Evolutionary conservation across 768 basidiomycete species (phyloP).

Genomic region (Leccinellum rugosiceps): DNA sequence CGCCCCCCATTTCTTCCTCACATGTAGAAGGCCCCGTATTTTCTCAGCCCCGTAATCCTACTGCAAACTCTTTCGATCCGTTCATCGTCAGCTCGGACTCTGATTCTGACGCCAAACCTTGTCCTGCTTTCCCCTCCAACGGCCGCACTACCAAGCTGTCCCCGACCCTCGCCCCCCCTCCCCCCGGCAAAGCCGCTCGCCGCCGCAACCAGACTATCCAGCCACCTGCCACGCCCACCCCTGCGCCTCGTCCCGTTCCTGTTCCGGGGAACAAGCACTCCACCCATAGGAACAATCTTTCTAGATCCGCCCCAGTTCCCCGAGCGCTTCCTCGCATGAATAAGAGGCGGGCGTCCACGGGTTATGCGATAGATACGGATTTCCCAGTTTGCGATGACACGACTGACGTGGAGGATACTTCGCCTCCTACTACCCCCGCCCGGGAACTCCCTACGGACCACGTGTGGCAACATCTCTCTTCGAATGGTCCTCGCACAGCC

Average conservation of each 20-base stretch:
- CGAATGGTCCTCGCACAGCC: constrained; percentile 49
- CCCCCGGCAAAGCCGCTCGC: constrained; percentile 55
- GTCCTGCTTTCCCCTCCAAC: constrained; percentile 31
- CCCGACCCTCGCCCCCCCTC: constrained; percentile 45
- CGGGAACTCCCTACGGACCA: constrained; percentile 35
- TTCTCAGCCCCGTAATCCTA: constrained; percentile 29
- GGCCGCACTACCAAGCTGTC: constrained; percentile 22
- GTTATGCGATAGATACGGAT: constrained; percentile 23
- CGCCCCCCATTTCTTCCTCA: constrained; percentile 58
- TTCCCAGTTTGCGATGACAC: constrained; percentile 78
- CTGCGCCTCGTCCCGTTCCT: constrained; percentile 43
- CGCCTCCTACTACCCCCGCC: constrained; percentile 53
- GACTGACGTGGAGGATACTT: constrained; percentile 45
- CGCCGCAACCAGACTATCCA: constrained; percentile 46
- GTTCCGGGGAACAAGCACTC: constrained; percentile 38
- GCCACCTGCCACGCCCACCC: constrained; percentile 35
- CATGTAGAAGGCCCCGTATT: constrained; percentile 58
- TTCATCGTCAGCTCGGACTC: constrained; percentile 48
- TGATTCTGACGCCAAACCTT: constrained; percentile 36
- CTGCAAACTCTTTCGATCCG: constrained; percentile 43
- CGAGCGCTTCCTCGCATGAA: constrained; percentile 31
- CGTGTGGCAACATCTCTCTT: constrained; percentile 34
- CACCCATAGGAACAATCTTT: constrained; percentile 31
- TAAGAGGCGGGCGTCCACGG: constrained; percentile 33
- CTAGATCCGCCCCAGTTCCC: constrained; percentile 51